A percentile compares a stretch with the other conserved stretches of the same genome.
phyloP scores from a whole-genome alignment of 768 basidiomycete genomes.

The Kwoniella heveanensis region DNA sequence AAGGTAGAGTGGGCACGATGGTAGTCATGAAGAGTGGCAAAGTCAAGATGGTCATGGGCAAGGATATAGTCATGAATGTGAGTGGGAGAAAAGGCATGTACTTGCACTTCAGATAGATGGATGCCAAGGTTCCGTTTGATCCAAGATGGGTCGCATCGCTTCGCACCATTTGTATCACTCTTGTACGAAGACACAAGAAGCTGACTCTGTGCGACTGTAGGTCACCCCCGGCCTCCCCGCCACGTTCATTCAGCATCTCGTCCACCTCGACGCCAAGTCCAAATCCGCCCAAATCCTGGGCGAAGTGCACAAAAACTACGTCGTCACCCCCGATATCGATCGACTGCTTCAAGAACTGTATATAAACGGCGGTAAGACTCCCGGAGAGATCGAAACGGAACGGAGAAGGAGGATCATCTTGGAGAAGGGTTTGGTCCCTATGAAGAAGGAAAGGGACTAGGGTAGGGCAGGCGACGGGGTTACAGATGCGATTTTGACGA shows the following conservation, averaged over 20 bases:
- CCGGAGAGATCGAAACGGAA: conserved; percentile 44
- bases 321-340: conserved; percentile 81
- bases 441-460: conserved; percentile 46
- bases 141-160: too few species aligned
- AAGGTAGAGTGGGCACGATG: conserved; percentile 79
- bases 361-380: conserved; percentile 49
- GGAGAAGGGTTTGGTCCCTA: conserved; percentile 25
- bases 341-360: conserved; percentile 70
- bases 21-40: conserved; percentile 82
- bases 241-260: conserved; percentile 85
- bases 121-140: too few species aligned
- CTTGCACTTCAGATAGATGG: too few species aligned
- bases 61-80: conserved; percentile 82
- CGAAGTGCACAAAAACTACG: conserved; percentile 81
- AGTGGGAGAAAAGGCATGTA: conserved; percentile 42
- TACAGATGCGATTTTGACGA: too few species aligned
- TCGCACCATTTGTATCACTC: too few species aligned
- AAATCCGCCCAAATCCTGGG: conserved; percentile 74
- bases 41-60: conserved; percentile 79
- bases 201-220: too few species aligned
- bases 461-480: too few species aligned
- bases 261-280: conserved; percentile 66
- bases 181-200: too few species aligned
- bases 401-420: conserved; percentile 9
- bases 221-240: conserved; percentile 79